A percentile compares a stretch with the other conserved stretches of the same genome.
phyloP scores from a whole-genome alignment of 2,329 filamentous ascomycete genomes.

The Aspergillus tubingensis region DNA sequence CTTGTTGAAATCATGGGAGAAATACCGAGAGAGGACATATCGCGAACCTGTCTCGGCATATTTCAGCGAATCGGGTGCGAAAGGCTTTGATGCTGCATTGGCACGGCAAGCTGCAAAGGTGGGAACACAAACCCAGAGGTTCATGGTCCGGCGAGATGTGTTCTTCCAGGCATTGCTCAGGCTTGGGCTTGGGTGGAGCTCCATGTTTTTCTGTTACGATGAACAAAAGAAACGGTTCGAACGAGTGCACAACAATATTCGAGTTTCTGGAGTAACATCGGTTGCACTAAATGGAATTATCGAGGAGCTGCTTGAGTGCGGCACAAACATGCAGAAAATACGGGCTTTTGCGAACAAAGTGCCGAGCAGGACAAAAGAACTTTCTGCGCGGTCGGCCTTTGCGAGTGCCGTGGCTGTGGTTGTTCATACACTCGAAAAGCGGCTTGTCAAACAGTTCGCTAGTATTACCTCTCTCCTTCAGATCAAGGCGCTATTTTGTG shows the following conservation, averaged over 20 bases:
- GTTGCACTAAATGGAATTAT: constrained; percentile 39
- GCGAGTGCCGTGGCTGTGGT: constrained; percentile 37
- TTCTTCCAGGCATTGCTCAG: constrained; percentile 45
- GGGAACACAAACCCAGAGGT: constrained; percentile 26
- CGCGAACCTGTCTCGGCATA: constrained; percentile 41
- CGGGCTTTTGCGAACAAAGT: constrained; percentile 38
- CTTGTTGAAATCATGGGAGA: constrained; percentile 45
- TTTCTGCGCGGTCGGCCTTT: constrained; percentile 39
- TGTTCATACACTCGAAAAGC: constrained; percentile 41
- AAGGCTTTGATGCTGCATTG: constrained; percentile 44
- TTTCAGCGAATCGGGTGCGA: constrained; percentile 46
- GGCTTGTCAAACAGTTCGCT: constrained; percentile 30
- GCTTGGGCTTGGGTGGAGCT: constrained; percentile 48
- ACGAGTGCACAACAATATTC: constrained; percentile 45
- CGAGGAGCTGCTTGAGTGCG: constrained; percentile 37
- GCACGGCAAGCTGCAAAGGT: constrained; percentile 27
- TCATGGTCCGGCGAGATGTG: constrained; percentile 38
- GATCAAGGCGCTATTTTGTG: constrained; percentile 41
- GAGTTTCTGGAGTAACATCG: constrained; percentile 55
- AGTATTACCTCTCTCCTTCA: constrained; percentile 38
- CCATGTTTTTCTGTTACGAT: constrained; percentile 46
- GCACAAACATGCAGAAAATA: constrained; percentile 39
- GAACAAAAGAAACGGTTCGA: constrained; percentile 38
- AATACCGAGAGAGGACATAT: constrained; percentile 35
- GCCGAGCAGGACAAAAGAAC: constrained; percentile 27